Evolutionary conservation across 805 yeast genomes (phyloP).

Genomic region (Kurtzmaniella cleridarum): DNA sequence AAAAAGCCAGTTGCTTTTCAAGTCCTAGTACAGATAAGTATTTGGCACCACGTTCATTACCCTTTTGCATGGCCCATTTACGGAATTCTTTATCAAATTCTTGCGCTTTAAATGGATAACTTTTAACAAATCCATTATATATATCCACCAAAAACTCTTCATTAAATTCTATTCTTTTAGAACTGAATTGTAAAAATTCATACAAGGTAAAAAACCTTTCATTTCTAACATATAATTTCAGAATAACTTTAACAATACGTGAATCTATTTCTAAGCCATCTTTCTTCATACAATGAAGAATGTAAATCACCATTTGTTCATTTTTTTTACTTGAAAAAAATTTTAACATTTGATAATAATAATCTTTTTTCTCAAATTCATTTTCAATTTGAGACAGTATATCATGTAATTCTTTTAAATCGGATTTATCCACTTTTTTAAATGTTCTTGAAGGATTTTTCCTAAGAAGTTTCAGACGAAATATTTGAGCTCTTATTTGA

Average conservation of each 20-base stretch:
- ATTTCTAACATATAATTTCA: slow-evolving; percentile 19
- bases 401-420: too few relatives aligned
- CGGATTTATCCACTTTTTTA: too few relatives aligned
- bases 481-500: slow-evolving; percentile 17
- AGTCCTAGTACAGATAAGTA: neutral
- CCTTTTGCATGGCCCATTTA: slow-evolving; percentile 9
- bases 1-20: neutral
- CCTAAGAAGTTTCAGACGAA: slow-evolving; percentile 12
- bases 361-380: slow-evolving; percentile 15
- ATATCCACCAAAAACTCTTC: slow-evolving; percentile 17
- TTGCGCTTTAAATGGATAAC: slow-evolving; percentile 28
- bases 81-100: slow-evolving; percentile 15
- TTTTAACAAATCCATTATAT: slow-evolving; percentile 25
- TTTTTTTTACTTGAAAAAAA: slow-evolving; percentile 25
- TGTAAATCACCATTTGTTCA: slow-evolving; percentile 20
- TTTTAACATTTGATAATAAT: slow-evolving; percentile 21
- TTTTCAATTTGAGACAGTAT: slow-evolving; percentile 2
- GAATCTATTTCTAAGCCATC: slow-evolving; percentile 16
- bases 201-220: slow-evolving; percentile 24
- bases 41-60: neutral
- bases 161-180: slow-evolving; percentile 14
- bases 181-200: slow-evolving; percentile 17
- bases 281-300: slow-evolving; percentile 20
- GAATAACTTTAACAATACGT: slow-evolving; percentile 18
- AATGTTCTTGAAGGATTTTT: too few relatives aligned